Conservation (phyloP, 1,284 basidiomycete genomes). For the Sanghuangporus baumii region DNA sequence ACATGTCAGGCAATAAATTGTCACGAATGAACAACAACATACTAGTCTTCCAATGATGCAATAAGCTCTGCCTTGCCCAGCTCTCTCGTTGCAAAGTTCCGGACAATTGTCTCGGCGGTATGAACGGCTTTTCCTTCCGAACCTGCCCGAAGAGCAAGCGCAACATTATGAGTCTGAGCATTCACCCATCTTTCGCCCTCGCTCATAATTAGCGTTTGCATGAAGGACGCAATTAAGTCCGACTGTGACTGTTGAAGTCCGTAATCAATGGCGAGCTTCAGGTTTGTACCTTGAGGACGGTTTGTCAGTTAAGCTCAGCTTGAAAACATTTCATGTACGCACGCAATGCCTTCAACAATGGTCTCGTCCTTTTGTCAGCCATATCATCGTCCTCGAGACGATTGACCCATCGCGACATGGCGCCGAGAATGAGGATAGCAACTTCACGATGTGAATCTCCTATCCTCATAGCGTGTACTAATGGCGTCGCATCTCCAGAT, state of each 20-base stretch:
- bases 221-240: conserved; percentile 74
- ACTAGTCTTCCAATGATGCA: conserved; percentile 80
- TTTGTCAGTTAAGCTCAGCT: conserved; percentile 15
- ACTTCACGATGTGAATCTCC: conserved; percentile 69
- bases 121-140: conserved; percentile 62
- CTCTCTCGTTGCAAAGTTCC: conserved; percentile 72
- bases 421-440: conserved; percentile 69
- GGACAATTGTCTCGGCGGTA: conserved; percentile 57
- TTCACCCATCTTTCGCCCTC: conserved; percentile 79
- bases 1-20: conserved; percentile 3
- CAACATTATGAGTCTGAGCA: conserved; percentile 51
- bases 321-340: conserved; percentile 23
- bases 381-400: conserved; percentile 69
- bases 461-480: conserved; percentile 77
- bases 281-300: conserved; percentile 51
- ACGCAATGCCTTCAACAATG: conserved; percentile 70
- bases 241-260: conserved; percentile 71
- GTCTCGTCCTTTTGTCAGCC: conserved; percentile 54
- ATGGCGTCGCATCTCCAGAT: conserved; percentile 67
- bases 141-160: conserved; percentile 56
- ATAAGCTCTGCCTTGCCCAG: conserved; percentile 71
- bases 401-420: conserved; percentile 78
- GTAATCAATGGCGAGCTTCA: conserved; percentile 79
- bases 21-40: conserved; percentile 25
- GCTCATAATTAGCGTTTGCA: conserved; percentile 82